These are phyloP conservation scores for Edhazardia aedis DNA, from an alignment of 371 early-diverging fungal genomes.

Conservation along the genomic window DNA sequence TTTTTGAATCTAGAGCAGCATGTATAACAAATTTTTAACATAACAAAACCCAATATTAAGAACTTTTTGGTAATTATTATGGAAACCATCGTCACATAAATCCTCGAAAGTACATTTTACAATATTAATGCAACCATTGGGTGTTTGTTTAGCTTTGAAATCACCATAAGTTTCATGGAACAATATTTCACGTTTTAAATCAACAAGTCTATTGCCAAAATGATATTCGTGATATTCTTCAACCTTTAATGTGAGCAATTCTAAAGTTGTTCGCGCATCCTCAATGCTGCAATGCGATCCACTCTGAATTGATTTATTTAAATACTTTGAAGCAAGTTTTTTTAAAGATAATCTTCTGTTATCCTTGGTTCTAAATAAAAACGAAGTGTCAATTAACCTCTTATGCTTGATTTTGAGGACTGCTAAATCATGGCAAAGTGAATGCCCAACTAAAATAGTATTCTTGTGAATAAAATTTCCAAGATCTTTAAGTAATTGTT, in stretches of 20 bases:
- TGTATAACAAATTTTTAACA: no score
- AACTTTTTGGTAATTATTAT: no score
- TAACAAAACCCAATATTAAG: no score
- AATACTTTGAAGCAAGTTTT: constrained; percentile 19
- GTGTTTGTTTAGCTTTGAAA: no score
- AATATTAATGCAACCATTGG: no score
- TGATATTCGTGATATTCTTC: no score
- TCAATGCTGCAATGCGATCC: constrained; percentile 28
- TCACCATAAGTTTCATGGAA: no score
- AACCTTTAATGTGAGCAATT: constrained; percentile 22
- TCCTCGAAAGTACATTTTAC: no score
- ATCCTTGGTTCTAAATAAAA: constrained; percentile 23
- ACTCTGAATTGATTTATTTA: constrained; percentile 30
- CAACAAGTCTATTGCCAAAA: no score
- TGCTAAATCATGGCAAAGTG: constrained; percentile 37
- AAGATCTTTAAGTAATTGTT: constrained; percentile 17
- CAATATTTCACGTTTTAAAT: no score
- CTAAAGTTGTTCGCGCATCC: constrained; percentile 30
- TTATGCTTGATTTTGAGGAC: constrained; percentile 29
- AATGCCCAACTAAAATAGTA: constrained; percentile 43
- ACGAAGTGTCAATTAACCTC: constrained; percentile 42
- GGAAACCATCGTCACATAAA: no score
- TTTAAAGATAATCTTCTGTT: constrained; percentile 32
- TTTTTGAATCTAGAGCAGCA: no score
- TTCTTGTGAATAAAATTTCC: constrained; percentile 32